phyloP scores from a whole-genome alignment of 305 asterid genomes.

The Fraxinus dipetala region DNA sequence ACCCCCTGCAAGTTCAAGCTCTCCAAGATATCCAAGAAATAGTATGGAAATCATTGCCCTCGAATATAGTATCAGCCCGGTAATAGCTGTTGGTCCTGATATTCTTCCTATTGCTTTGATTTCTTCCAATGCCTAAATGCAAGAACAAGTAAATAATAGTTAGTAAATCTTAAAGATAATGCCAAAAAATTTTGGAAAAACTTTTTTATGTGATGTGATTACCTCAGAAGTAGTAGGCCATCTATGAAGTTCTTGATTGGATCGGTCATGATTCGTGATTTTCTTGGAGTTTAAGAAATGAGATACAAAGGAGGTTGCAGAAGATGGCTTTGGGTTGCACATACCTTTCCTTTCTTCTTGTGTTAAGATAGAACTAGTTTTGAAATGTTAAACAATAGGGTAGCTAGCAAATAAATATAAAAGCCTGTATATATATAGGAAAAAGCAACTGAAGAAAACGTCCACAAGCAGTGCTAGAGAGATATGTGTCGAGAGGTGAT shows the following conservation, averaged over 20 bases:
- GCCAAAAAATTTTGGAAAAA: background rate
- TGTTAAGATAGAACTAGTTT: conserved; percentile 16
- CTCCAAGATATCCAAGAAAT: conserved; percentile 85
- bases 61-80: conserved; percentile 72
- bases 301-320: conserved; percentile 51
- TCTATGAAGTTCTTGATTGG: conserved; percentile 51
- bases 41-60: conserved; percentile 94
- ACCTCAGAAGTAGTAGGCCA: conserved; percentile 85
- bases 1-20: conserved; percentile 86
- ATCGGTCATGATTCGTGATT: conserved; percentile 36
- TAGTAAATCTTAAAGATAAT: background rate
- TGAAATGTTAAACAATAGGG: conserved; percentile 3
- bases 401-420: background rate
- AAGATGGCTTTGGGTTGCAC: conserved; percentile 79
- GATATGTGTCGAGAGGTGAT: no score
- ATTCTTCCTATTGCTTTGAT: conserved; percentile 78
- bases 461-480: no score
- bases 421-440: background rate
- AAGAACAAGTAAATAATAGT: background rate
- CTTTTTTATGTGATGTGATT: background rate
- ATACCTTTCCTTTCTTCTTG: conserved; percentile 22
- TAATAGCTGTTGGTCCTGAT: conserved; percentile 72
- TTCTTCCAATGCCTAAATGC: conserved; percentile 61
- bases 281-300: conserved; percentile 52
- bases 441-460: background rate